Base-by-base conservation (phyloP, 805 yeast genomes). In the Kodamaea nitidulidarum region DNA sequence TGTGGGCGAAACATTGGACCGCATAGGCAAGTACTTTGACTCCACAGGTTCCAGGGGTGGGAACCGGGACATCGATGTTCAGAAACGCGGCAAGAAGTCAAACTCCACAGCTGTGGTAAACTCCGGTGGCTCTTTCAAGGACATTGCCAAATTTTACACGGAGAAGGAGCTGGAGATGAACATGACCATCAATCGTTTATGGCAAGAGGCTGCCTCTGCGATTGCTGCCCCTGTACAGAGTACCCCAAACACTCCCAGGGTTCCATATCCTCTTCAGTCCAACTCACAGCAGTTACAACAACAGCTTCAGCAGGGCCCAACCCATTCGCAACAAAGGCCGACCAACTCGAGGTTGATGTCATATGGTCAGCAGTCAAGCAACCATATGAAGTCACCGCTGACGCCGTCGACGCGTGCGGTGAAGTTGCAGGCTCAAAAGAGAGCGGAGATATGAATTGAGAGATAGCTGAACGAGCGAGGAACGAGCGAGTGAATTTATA, bases 1-100 rank as follows among this genome's bases (percentile, higher is more conserved):
- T 1, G 62, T 84, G 2, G 73, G 75, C 4, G 84, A 78, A 35
- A 75, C 87, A 2, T 57, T 86, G 21, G 67, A 71, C 32, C 63
- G 93, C 44, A 51, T 76, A 4, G 68, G 67, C 32, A 50, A 50
- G 29, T 48, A 40, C 36, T 30, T 45, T 39, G 35, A 39, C 30
- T 36, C 49, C 17, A 25, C 17, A 15, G 38, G 26, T 3, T 20
- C 34, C 7, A 29, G 35, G 5, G 32, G 28, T 21, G 35, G 38
- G n/a, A n/a, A n/a, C n/a, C n/a, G n/a, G 26, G 57, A 52, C 11
- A 44, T 61, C 18, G 54, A 55, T 28, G 50, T 60, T 7, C 41
- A 37, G 17, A 67, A 66, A 41, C 15, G 31, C 9, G 38, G 42
- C 26, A 41, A 41, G 31, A 47, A 45, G 29, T 40, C 43, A 25